Evolutionary conservation across 768 basidiomycete species (phyloP).

Genomic region (Roridomyces roridus): DNA sequence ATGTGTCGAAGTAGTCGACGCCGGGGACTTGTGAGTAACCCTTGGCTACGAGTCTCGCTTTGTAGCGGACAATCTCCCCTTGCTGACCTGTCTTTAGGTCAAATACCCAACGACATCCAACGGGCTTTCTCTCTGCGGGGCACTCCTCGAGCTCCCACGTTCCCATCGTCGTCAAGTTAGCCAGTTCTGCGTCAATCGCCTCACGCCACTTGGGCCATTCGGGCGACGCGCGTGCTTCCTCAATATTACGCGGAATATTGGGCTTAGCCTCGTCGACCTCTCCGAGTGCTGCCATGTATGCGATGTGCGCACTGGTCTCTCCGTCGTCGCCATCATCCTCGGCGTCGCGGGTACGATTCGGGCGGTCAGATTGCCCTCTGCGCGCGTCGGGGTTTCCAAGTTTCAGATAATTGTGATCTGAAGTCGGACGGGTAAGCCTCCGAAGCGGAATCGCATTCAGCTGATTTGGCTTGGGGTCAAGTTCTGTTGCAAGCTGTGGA

Average conservation of each 20-base stretch:
- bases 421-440: neutral
- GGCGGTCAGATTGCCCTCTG: no score
- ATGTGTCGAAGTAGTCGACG: conserved; percentile 9
- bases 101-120: no score
- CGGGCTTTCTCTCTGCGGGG: conserved; percentile 1
- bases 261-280: neutral
- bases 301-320: neutral
- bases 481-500: neutral
- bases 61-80: no score
- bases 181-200: neutral
- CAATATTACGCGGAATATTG: neutral
- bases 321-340: neutral
- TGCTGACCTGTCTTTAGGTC: no score
- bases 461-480: neutral
- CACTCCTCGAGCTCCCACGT: conserved; percentile 7
- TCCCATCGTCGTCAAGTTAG: neutral
- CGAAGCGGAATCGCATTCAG: conserved; percentile 9
- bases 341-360: no score
- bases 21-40: conserved; percentile 11
- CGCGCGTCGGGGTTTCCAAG: conserved; percentile 2
- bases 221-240: no score
- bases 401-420: neutral
- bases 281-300: neutral
- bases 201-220: conserved; percentile 3
- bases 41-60: no score